Percentiles rank a stretch among this genome's conserved stretches.
phyloP scores from a whole-genome alignment of 805 yeast genomes.

The Cyberlindnera japonica region DNA sequence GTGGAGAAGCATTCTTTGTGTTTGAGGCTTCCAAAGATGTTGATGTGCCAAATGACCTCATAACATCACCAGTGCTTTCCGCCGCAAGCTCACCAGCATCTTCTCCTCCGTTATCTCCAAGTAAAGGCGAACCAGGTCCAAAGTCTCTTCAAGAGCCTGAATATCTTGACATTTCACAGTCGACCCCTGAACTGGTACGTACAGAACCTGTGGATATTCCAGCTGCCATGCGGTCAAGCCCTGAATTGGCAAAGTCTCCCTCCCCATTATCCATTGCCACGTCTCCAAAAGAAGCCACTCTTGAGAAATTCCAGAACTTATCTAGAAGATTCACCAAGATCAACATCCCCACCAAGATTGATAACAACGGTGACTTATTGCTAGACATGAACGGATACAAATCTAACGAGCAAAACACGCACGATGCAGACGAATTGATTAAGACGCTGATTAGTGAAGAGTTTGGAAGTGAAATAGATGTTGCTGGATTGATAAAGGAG shows the following conservation, averaged over 20 bases:
- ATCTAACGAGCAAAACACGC: slow-evolving; percentile 73
- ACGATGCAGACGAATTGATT: slow-evolving; percentile 71
- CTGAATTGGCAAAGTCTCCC: slow-evolving; percentile 19
- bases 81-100: slow-evolving; percentile 21
- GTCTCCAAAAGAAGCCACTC: slow-evolving; percentile 37
- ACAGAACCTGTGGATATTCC: slow-evolving; percentile 6
- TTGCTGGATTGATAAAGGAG: slow-evolving; percentile 44
- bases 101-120: slow-evolving; percentile 27
- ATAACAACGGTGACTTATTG: slow-evolving; percentile 83
- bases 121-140: slow-evolving; percentile 6
- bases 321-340: slow-evolving; percentile 61
- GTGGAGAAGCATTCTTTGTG: slow-evolving; percentile 97
- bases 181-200: slow-evolving; percentile 17
- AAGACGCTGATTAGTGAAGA: slow-evolving; percentile 75
- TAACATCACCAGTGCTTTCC: slow-evolving; percentile 34
- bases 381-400: slow-evolving; percentile 96
- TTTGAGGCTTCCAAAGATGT: slow-evolving; percentile 70
- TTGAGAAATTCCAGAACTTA: slow-evolving; percentile 58
- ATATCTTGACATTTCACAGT: slow-evolving; percentile 40
- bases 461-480: slow-evolving; percentile 50
- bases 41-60: slow-evolving; percentile 67
- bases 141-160: slow-evolving; percentile 42
- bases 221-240: slow-evolving; percentile 4
- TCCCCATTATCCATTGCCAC: slow-evolving; percentile 7
- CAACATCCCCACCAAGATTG: slow-evolving; percentile 85